Percentiles rank a stretch among this genome's conserved stretches.
These are phyloP conservation scores for Liriodendron chinense DNA, from an alignment of 164 flowering plant genomes.

Conservation along the genomic window DNA sequence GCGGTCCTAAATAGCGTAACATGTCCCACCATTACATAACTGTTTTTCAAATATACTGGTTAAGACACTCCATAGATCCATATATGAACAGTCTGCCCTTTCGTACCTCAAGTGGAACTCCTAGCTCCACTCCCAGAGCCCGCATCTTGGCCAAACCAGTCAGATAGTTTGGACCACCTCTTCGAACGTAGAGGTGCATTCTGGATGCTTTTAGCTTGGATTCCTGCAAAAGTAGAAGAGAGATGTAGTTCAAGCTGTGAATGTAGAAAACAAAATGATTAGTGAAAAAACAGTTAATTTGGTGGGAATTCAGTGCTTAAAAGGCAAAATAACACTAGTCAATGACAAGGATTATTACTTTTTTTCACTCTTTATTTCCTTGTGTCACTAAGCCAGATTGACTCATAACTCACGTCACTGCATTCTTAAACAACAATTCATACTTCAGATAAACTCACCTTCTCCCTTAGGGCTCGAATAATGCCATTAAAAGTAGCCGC, in stretches of 20 bases:
- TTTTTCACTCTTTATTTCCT: not conserved
- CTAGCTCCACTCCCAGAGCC: conserved; percentile 71
- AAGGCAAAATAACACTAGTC: not conserved
- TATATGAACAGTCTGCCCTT: not conserved
- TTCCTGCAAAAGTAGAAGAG: conserved; percentile 38
- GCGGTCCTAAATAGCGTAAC: not conserved
- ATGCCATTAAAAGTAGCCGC: conserved; percentile 90
- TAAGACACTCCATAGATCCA: no score
- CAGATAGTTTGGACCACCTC: conserved; percentile 97
- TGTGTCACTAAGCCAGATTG: not conserved
- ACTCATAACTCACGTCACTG: not conserved
- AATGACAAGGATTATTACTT: not conserved
- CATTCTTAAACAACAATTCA: not conserved
- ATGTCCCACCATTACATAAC: no score
- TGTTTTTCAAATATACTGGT: no score
- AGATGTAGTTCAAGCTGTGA: no score
- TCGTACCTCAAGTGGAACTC: conserved; percentile 83
- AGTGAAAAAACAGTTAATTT: not conserved
- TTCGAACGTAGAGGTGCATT: conserved; percentile 83
- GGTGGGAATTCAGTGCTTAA: not conserved
- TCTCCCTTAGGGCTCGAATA: conserved; percentile 55
- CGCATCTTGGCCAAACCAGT: conserved; percentile 86
- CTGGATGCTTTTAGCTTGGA: conserved; percentile 78
- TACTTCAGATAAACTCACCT: conserved; percentile 5
- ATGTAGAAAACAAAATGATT: not conserved